Base-by-base conservation (phyloP, 2,329 filamentous ascomycete species). In the Zasmidium angulare region DNA sequence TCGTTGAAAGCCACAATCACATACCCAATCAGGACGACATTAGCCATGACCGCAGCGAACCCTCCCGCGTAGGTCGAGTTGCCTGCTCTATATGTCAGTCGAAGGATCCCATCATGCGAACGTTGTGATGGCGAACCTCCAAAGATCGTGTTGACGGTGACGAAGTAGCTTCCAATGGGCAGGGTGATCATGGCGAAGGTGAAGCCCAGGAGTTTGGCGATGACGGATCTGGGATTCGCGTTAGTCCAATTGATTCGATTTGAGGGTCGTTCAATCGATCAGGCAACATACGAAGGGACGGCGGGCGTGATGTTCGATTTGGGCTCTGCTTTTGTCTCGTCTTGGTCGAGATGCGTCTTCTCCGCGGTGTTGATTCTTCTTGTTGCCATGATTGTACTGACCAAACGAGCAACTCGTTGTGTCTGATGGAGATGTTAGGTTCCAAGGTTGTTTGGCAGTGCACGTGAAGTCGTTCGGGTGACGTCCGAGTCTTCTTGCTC, bases 1-100 rank as follows among this genome's bases (percentile, higher is more conserved):
- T 99, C 95, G 62, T 84, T 87, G 84, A 96, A 93, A 2, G 95
- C 95, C 20, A 96, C 91, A 58, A 97, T 79, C 47, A 98, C 86
- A 75, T 98, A 99, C n/a, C 84, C 86, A 58, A 98, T 84, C 53
- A 99, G 79, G 2, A 99, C 91, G 1, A 96, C 84, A 69, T 99
- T 99, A 12, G 95, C 95, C 74, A 96, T 86, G 53, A 98, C 78
- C 20, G 95, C 95, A 1, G 95, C 95, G 31, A 89, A 80, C 0
- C 86, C 92, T 14, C 93, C 95, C 2, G 93, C 91, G 68, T 87
- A 93, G 1, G 93, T 96, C 14, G 91, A 84, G 76, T 96, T 96
- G 66, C 92, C 93, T 96, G 24, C 11, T 17, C n/a, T n/a, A n/a
- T 19, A 19, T 17, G 36, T 43, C 14, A 43, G 36, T 43, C 11